Evolutionary conservation across 768 basidiomycete species (phyloP).

Genomic region (Roridomyces roridus): DNA sequence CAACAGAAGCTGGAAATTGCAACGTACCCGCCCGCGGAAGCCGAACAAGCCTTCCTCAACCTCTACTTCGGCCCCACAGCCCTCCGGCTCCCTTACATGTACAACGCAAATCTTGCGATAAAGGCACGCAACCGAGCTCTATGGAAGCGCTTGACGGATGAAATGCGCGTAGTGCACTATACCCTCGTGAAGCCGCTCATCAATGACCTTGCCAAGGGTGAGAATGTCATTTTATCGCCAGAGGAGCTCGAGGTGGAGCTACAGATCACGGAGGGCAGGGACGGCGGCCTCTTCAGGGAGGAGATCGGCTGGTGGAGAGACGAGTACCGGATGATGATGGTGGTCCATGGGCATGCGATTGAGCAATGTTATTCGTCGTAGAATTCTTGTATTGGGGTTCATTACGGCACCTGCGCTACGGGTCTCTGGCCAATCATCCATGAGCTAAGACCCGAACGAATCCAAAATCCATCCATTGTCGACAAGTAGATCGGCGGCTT

Average conservation of each 20-base stretch:
- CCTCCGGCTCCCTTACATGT: slow-evolving; percentile 40
- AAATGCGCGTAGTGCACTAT: slow-evolving; percentile 41
- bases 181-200: slow-evolving; percentile 27
- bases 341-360: slow-evolving; percentile 9
- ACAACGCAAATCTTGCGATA: slow-evolving; percentile 44
- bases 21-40: slow-evolving; percentile 41
- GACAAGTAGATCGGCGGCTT: no score
- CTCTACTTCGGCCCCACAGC: slow-evolving; percentile 39
- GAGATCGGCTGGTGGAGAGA: slow-evolving; percentile 37
- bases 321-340: slow-evolving; percentile 32
- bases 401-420: no score
- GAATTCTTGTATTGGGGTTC: no score
- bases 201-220: background rate
- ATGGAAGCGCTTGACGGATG: slow-evolving; percentile 35
- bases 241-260: slow-evolving; percentile 30
- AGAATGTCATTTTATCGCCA: slow-evolving; percentile 25
- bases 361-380: background rate
- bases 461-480: no score
- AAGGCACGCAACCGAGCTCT: slow-evolving; percentile 34
- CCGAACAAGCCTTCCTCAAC: slow-evolving; percentile 52
- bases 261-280: slow-evolving; percentile 17
- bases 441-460: no score
- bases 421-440: no score
- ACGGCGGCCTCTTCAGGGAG: slow-evolving; percentile 27
- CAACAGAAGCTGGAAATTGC: slow-evolving; percentile 46